Evolutionary conservation across 352 stramenopile species (phyloP).

Genomic region (Phytophthora aleatoria): DNA sequence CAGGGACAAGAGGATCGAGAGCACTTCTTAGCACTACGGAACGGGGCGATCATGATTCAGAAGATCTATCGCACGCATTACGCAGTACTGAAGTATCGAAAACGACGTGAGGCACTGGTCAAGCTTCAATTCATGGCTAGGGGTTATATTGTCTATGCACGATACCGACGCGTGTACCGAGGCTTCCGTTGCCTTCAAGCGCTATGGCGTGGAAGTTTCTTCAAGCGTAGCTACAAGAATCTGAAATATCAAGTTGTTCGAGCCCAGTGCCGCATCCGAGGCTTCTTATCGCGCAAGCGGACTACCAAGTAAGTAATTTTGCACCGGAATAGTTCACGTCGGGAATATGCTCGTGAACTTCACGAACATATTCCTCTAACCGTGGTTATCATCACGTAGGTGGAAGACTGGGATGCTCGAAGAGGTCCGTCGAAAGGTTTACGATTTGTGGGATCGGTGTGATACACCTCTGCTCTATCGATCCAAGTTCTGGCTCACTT

Average conservation of each 20-base stretch:
- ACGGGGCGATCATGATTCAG: constrained; percentile 51
- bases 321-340: background rate
- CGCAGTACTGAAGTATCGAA: constrained; percentile 32
- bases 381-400: constrained; percentile 25
- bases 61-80: constrained; percentile 43
- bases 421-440: constrained; percentile 59
- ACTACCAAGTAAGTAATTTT: constrained; percentile 49
- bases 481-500: constrained; percentile 86
- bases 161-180: constrained; percentile 49
- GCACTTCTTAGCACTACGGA: constrained; percentile 35
- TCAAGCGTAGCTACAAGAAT: constrained; percentile 66
- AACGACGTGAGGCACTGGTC: constrained; percentile 31
- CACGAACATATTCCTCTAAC: background rate
- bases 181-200: constrained; percentile 69
- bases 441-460: constrained; percentile 69
- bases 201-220: constrained; percentile 66
- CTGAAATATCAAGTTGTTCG: constrained; percentile 65
- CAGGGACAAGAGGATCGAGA: constrained; percentile 40
- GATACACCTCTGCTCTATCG: constrained; percentile 72
- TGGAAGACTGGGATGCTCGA: constrained; percentile 72
- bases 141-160: constrained; percentile 51
- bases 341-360: too few species aligned
- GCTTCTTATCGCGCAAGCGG: constrained; percentile 58
- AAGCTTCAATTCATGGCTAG: constrained; percentile 55
- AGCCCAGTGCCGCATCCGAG: constrained; percentile 68